Evolutionary conservation across 2,329 filamentous ascomycete species (phyloP), one percentile per base, ranked within the genome.

Genomic region (Thermothelomyces thermophilus): DNA sequence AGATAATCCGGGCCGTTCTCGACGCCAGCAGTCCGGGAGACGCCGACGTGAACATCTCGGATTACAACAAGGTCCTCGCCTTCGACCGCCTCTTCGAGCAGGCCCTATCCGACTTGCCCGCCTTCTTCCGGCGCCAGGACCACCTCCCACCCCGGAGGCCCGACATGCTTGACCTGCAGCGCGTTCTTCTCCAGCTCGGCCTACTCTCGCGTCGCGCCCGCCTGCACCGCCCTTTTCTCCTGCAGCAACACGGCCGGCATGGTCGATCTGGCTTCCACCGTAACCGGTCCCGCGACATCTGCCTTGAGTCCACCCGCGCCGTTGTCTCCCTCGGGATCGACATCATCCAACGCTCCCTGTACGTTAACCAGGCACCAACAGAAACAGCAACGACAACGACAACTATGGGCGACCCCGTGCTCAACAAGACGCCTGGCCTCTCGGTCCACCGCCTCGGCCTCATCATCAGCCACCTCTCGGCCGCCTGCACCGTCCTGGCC

Each of bases 181-280:
- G 46, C 39, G 39, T 42, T 9, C 11, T 48, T 4, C 13, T 48
- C 22, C 46, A 42, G 22, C 40, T 48, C 13, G 40, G 39, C 24
- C 33, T 48, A 3, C 39, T 48, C 5, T 36, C 46, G 4, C 39
- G 46, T 2, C 39, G 46, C 4, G 46, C 46, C 16, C 46, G 46
- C n/a, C 39, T 48, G 7, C 46, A 48, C 24, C 46, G 46, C 7
- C 46, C 46, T 13, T 42, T 48, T 16, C 24, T 48, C 22, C 17
- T 42, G 22, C 39, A 37, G n/a, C 28, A 40, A 16, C 8, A 8
- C 39, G n/a, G n/a, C n/a, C n/a, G n/a, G n/a, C n/a, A n/a, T n/a
- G 7, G n/a, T 31, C 30, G 14, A 14, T 14, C 24, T 13, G 26
- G 36, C 11, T 24, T 40, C 9, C 39, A 13, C 9, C 33, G 43